Conservation (phyloP, 768 basidiomycete species). For the Lentinula sp. region DNA sequence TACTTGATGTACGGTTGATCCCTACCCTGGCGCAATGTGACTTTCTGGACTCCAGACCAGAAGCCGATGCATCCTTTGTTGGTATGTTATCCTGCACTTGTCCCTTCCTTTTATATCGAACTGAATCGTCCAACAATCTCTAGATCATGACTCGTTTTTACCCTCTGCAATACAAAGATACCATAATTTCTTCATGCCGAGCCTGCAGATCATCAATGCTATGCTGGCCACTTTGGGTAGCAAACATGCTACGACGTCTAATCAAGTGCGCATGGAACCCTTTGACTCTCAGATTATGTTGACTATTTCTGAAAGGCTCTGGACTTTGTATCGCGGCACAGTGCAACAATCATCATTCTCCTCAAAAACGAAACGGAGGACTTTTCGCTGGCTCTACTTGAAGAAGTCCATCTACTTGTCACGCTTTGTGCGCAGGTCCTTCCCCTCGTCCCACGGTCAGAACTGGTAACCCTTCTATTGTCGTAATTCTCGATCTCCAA, state of each 20-base stretch:
- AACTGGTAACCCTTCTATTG: constrained; percentile 51
- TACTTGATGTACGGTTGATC: constrained; percentile 74
- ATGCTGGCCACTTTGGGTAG: constrained; percentile 73
- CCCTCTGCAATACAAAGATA: constrained; percentile 85
- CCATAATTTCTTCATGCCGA: constrained; percentile 86
- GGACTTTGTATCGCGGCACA: constrained; percentile 77
- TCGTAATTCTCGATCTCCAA: constrained; percentile 4
- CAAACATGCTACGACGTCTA: constrained; percentile 58
- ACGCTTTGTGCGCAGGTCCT: constrained; percentile 64
- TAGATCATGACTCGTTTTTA: constrained; percentile 83
- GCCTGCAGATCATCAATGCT: constrained; percentile 74
- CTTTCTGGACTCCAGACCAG: constrained; percentile 80
- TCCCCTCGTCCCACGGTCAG: constrained; percentile 67
- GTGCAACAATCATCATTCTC: constrained; percentile 77
- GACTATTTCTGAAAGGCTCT: constrained; percentile 43
- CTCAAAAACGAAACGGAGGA: constrained; percentile 68
- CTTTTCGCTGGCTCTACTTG: constrained; percentile 58
- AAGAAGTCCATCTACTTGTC: constrained; percentile 78
- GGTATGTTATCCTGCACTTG: constrained; percentile 36
- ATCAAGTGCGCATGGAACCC: constrained; percentile 45
- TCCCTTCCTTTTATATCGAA: constrained; percentile 2
- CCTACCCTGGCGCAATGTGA: constrained; percentile 77
- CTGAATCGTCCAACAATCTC: not conserved
- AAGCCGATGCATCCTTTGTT: constrained; percentile 76
- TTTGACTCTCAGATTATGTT: not conserved